Evolutionary conservation across 2,329 filamentous ascomycete species (phyloP), one percentile per base, ranked within the genome.

Genomic region (Talaromyces albobiverticillius): DNA sequence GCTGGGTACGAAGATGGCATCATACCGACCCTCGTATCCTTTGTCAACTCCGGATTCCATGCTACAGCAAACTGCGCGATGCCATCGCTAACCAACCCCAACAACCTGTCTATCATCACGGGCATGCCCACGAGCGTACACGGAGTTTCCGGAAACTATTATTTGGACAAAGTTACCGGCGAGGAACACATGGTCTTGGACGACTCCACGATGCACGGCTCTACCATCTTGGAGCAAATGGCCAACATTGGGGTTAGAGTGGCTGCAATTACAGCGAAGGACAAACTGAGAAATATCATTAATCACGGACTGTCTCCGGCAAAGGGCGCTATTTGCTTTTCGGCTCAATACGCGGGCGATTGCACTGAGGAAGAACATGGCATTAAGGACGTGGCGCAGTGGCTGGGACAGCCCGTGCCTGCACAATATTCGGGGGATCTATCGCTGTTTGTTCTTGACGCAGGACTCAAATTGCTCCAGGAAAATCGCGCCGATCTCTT

Each of bases 101-200:
- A 76, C 64, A 76, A 76, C 53, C 64, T 75, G 5, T 75, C 71
- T 50, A 76, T 77, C 55, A 74, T 77, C 60, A 76, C 74, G 1
- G 73, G 74, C 3, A 65, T 63, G 8, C 72, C 73, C 2, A 65
- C 74, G 1, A 54, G 64, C 5, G 62, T 69, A 6, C 74, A 77
- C 49, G 75, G 75, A 26, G 73, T 76, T 38, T 63, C 72, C 1
- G 74, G 73, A 1, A 76, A 77, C 57, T 77, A 69, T 62, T 77
- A 70, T 58, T 64, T 77, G 2, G 74, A 77, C 60, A 61, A 60
- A 6, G 57, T 62, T 18, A 75, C 72, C 5, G 67, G 68, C 11
- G 58, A 74, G 55, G 71, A 74, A 53, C 62, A 63, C 31, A 76
- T 76, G 74, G 62, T 76, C 9, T 57, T 68, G 2, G 73, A 77